Evolutionary conservation across 192 early-diverging fungal genomes (phyloP).

Genomic region (Coemansia sp.): DNA sequence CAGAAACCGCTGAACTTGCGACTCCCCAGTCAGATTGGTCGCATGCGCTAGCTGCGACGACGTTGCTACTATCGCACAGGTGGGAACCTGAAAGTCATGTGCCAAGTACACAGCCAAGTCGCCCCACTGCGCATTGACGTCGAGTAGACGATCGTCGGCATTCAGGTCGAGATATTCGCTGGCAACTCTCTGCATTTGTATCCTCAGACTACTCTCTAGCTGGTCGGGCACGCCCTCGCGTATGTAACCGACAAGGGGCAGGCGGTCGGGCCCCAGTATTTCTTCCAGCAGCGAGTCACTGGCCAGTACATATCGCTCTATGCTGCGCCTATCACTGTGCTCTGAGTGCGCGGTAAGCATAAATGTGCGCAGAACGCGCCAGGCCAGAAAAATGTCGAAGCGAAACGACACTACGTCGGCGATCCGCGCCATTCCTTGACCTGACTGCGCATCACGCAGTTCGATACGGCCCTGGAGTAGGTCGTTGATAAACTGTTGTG

Average conservation of each 20-base stretch:
- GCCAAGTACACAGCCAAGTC: constrained; percentile 53
- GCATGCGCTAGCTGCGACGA: constrained; percentile 49
- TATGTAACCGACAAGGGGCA: constrained; percentile 52
- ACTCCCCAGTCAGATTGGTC: constrained; percentile 43
- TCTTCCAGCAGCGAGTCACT: constrained; percentile 53
- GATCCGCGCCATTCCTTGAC: constrained; percentile 41
- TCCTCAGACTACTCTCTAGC: constrained; percentile 27
- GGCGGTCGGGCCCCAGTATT: constrained; percentile 46
- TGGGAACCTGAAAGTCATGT: constrained; percentile 41
- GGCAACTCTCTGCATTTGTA: constrained; percentile 48
- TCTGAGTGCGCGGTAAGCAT: constrained; percentile 33
- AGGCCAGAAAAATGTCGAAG: constrained; percentile 27
- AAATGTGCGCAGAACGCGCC: constrained; percentile 30
- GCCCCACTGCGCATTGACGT: constrained; percentile 52
- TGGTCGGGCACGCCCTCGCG: constrained; percentile 44
- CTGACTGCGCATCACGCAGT: constrained; percentile 53
- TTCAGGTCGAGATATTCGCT: constrained; percentile 52
- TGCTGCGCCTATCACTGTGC: constrained; percentile 22
- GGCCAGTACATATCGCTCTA: constrained; percentile 33
- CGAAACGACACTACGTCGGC: constrained; percentile 45
- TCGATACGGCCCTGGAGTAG: constrained; percentile 50
- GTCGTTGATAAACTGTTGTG: constrained; percentile 47
- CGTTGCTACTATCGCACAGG: constrained; percentile 40
- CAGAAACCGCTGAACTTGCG: constrained; percentile 43
- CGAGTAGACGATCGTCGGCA: constrained; percentile 50